These are phyloP conservation scores for Saccharomycopsis lassenensis DNA, from an alignment of 805 yeast genomes.

Conservation along the genomic window DNA sequence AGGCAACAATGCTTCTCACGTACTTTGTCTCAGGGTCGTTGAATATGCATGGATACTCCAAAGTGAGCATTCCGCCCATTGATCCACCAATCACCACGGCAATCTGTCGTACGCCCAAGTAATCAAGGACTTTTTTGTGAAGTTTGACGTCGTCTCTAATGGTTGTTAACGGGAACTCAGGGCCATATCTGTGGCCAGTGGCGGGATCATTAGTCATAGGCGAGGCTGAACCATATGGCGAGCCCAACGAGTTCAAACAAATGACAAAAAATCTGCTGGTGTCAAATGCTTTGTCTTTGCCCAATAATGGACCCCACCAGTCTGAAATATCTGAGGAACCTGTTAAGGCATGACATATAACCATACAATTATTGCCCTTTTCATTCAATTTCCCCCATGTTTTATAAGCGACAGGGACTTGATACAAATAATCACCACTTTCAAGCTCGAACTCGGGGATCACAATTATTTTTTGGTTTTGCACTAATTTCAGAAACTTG, in stretches of 20 bases:
- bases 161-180: conserved; percentile 88
- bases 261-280: conserved; percentile 78
- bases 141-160: conserved; percentile 85
- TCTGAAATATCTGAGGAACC: conserved; percentile 93
- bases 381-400: conserved; percentile 86
- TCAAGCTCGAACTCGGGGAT: conserved; percentile 69
- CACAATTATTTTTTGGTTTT: conserved; percentile 67
- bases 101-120: conserved; percentile 63
- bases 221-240: conserved; percentile 93
- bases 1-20: conserved; percentile 63
- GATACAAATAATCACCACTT: conserved; percentile 59
- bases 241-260: conserved; percentile 87
- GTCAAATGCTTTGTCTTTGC: conserved; percentile 80
- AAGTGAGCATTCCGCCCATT: conserved; percentile 96
- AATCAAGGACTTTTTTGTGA: conserved; percentile 68
- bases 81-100: conserved; percentile 94
- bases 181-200: conserved; percentile 75
- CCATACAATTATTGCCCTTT: conserved; percentile 60
- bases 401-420: conserved; percentile 90
- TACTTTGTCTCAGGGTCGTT: conserved; percentile 50
- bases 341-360: conserved; percentile 93
- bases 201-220: conserved; percentile 77
- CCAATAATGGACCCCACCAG: conserved; percentile 98
- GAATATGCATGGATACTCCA: conserved; percentile 70
- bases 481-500: conserved; percentile 58